phyloP scores from a whole-genome alignment of 2,329 filamentous ascomycete species.

The Neophaeococcomyces aloes region DNA sequence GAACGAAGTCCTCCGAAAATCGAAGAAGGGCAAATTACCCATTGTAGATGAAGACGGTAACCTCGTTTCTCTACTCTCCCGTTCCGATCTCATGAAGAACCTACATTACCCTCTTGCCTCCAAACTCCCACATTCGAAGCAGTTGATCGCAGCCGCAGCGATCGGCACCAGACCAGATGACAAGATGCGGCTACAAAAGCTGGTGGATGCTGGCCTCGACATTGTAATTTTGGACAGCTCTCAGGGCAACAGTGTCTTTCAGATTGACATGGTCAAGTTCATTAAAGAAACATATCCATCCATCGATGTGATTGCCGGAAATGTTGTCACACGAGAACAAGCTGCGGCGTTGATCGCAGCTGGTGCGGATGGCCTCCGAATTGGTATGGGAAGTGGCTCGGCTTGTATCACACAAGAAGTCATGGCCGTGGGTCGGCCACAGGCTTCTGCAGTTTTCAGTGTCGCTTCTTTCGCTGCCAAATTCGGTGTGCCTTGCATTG shows the following conservation, averaged over 20 bases:
- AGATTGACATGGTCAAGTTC: constrained; percentile 97
- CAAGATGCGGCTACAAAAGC: constrained; percentile 70
- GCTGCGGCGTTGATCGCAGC: constrained; percentile 84
- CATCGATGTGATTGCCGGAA: constrained; percentile 93
- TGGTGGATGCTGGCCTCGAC: constrained; percentile 90
- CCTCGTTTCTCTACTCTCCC: constrained; percentile 81
- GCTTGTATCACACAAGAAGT: constrained; percentile 99
- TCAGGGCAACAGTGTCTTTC: constrained; percentile 97
- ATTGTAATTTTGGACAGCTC: constrained; percentile 92
- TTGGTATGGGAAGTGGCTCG: constrained; percentile 96
- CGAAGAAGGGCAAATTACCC: constrained; percentile 96
- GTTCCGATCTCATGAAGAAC: constrained; percentile 98
- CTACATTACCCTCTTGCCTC: constrained; percentile 92
- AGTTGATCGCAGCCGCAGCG: constrained; percentile 87
- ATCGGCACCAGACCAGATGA: constrained; percentile 94
- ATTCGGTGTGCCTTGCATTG: constrained; percentile 96
- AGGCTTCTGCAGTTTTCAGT: constrained; percentile 84
- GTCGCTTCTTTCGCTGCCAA: constrained; percentile 80
- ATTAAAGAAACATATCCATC: constrained; percentile 76
- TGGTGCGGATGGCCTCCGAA: constrained; percentile 90
- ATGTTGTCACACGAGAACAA: constrained; percentile 96
- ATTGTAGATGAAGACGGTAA: constrained; percentile 78
- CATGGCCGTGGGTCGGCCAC: constrained; percentile 95
- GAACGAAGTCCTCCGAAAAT: constrained; percentile 84
- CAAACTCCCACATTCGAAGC: constrained; percentile 93